A percentile compares a stretch with the other conserved stretches of the same genome.
Evolutionary conservation across 805 yeast species (phyloP).

Genomic region (Deakozyma indianensis): DNA sequence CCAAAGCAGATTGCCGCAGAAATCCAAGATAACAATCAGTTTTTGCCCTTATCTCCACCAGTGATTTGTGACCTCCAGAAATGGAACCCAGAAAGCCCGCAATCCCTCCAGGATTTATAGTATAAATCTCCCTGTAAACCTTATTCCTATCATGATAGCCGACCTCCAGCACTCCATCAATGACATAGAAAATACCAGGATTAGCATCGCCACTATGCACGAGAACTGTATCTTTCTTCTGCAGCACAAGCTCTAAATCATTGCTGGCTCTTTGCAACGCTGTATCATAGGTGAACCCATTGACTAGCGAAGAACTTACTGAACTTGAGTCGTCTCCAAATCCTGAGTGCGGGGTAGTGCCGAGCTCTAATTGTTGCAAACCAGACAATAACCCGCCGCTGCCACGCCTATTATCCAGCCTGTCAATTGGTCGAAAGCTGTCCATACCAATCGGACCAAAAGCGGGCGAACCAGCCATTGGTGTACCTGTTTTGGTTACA

Average conservation of each 20-base stretch:
- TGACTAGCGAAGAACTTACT: background rate
- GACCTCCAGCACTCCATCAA: conserved; percentile 66
- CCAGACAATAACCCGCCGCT: background rate
- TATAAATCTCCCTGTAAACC: conserved; percentile 26
- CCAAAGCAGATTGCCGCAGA: conserved; percentile 47
- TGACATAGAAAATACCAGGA: conserved; percentile 66
- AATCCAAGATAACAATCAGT: conserved; percentile 56
- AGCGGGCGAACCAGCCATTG: background rate
- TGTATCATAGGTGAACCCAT: conserved; percentile 5
- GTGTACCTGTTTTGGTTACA: background rate
- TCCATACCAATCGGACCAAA: background rate
- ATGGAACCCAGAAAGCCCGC: conserved; percentile 80
- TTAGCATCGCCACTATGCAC: conserved; percentile 51
- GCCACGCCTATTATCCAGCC: background rate
- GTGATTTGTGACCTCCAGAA: conserved; percentile 49
- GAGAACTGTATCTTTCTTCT: conserved; percentile 38
- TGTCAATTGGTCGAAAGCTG: background rate
- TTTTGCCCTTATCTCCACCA: conserved; percentile 53
- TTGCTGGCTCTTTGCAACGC: conserved; percentile 8
- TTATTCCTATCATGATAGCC: conserved; percentile 25
- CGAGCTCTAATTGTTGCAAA: background rate
- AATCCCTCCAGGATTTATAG: conserved; percentile 61
- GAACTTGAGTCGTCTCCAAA: background rate
- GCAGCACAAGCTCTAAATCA: conserved; percentile 39
- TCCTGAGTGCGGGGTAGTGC: background rate